Evolutionary conservation across 2,329 filamentous ascomycete genomes (phyloP), one percentile per base, ranked within the genome.

Genomic region (Eutypa lata): DNA sequence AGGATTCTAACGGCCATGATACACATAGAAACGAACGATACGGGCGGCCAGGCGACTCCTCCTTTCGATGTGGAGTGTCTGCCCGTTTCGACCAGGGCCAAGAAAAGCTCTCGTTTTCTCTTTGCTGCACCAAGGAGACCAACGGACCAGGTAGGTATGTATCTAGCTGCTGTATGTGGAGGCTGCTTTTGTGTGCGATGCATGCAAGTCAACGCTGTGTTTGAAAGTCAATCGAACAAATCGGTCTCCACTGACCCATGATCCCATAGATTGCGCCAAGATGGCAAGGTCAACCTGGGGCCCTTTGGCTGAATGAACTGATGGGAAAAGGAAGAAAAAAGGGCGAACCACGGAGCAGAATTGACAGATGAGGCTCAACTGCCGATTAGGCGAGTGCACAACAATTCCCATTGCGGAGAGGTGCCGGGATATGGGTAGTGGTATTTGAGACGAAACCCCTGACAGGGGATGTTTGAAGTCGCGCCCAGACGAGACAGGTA

Each of bases 391-490:
- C n/a, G n/a, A n/a, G n/a, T n/a, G n/a, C n/a, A n/a, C n/a, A n/a
- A n/a, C n/a, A n/a, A n/a, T 35, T 35, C 7, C 31, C 14, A 35
- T 8, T 7, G n/a, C n/a, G 35, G 35, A 38, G 35, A 4, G n/a
- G 35, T 38, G 42, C 42, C 22, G 22, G 42, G 42, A 2, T 43
- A 6, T 24, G 19, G 40, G 21, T 19, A 19, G 40, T 13, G 14
- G n/a, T 13, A 13, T 21, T 45, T 45, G 42, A 45, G 42, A 45
- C 42, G 42, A 7, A 13, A 24, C 42, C 42, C 42, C 42, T 28
- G 22, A 45, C 42, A 45, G 42, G 42, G 42, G 42, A 45, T 45
- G 42, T 45, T 45, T 45, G 42, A 45, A 24, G 22, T 45, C 22
- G 22, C 42, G 42, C 42, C 22, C 42, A 26, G 42, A 24, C 42